Evolutionary conservation across 345 rosid species (phyloP), one percentile per base, ranked within the genome.

Genomic region (Citrus trifoliata): DNA sequence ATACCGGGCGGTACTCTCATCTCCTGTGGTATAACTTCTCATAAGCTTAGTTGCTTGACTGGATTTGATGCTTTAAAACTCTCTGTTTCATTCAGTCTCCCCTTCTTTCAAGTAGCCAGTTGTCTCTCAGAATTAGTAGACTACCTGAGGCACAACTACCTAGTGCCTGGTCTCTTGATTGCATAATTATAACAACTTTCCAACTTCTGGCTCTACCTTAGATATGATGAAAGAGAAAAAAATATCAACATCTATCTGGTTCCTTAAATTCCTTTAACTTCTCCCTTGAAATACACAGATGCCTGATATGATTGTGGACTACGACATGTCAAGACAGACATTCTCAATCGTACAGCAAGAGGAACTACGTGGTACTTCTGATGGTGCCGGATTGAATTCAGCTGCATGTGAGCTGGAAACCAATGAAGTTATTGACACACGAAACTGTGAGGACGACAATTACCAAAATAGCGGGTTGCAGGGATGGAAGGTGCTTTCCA

Each of bases 301-400:
- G 85, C 97, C 98, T 53, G 98, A 92, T 89, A 70, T 90, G 70
- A 88, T 92, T 65, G 87, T 93, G 6, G 98, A 95, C 87, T 95
- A 92, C 79, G 89, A 95, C 80, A 86, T 93, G 92, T 85, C 88
- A 67, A 86, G 85, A 80, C 82, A 64, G 72, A 82, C 82, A 67
- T 87, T 87, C 83, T 85, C 92, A 37, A 70, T 88, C n/a, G 85
- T 95, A 76, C 88, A 85, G 60, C 98, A 92, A 83, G 93, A 91
- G 82, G 88, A 87, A 68, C 82, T 87, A n/a, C 71, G 67, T 60
- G 80, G 79, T 76, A 74, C 78, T 69, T 80, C 82, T 61, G 77
- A 77, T 77, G 76, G 40, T 81, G 68, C 58, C 83, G 80, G 27
- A 74, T 75, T 61, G 68, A 42, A 70, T 77, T 64, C 83, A 28